Base-by-base conservation (phyloP, 352 stramenopile genomes). In the Phytophthora boehmeriae region DNA sequence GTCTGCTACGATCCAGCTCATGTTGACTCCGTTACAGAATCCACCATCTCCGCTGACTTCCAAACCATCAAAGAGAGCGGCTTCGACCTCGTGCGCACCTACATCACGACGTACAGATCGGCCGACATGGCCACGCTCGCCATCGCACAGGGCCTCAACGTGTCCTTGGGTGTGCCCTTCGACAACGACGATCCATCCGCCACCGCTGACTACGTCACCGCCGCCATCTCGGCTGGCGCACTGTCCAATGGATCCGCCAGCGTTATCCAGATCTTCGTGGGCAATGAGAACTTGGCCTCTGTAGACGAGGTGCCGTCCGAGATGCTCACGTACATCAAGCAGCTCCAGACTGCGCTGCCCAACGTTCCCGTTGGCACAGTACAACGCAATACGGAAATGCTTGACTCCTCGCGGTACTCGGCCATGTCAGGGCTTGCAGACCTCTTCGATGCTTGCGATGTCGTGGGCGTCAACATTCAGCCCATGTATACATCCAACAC, bases 381-480 rank as follows among this genome's bases (percentile, higher is more conserved):
- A 8, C 72, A 84, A 51, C 75, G 75, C 53, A 79, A 84, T 55
- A 84, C 75, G 23, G 75, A 84, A 60, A 42, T 81, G 50, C 62
- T 84, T 14, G 73, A 85, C 53, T 67, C 69, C 53, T 49, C 66
- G 10, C 75, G 66, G 17, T 73, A 74, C 39, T 61, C 41, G 28
- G 49, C 67, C 17, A 64, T 85, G 41, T 68, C 57, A 23, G 71
- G 73, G 1, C 35, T 80, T 25, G 42, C 62, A 20, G 71, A 81
- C 48, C 65, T 93, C n/a, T 59, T 90, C 19, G 41, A 49, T 2
- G 68, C 55, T 10, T 88, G 77, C 62, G 80, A 93, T 50, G 66
- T 84, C 35, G 56, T 89, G 22, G 83, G 81, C 28, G 83, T 89
- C 54, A 90, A 91, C 74, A 88, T 91, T 48, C 80, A 90, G 59